These are phyloP conservation scores for Fusarium heterosporum DNA, from an alignment of 2,329 filamentous ascomycete species.

Conservation along the genomic window DNA sequence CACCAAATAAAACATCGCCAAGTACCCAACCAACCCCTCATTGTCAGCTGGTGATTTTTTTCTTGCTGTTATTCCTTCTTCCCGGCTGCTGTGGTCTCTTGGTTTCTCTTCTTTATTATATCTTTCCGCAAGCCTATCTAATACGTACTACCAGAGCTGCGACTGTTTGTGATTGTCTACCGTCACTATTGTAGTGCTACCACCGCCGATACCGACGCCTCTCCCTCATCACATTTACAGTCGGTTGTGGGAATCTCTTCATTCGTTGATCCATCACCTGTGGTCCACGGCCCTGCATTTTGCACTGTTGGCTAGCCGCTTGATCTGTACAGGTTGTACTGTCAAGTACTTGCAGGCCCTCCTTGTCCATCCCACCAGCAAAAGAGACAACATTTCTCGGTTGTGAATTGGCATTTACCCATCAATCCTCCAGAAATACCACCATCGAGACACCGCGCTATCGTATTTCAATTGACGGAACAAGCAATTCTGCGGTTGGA, in stretches of 20 bases:
- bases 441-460: conserved; percentile 7
- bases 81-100: conserved; percentile 8
- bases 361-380: conserved; percentile 21
- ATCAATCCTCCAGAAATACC: conserved; percentile 14
- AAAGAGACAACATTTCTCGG: conserved; percentile 17
- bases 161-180: conserved; percentile 18
- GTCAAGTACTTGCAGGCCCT: conserved; percentile 29
- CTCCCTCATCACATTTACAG: conserved; percentile 45
- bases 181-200: conserved; percentile 36
- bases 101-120: conserved; percentile 18
- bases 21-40: conserved; percentile 47
- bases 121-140: conserved; percentile 9
- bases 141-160: conserved; percentile 17
- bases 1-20: conserved; percentile 49
- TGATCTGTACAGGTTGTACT: conserved; percentile 31
- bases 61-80: conserved; percentile 27
- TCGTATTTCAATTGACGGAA: conserved; percentile 23
- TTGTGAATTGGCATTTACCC: conserved; percentile 16
- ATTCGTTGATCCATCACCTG: conserved; percentile 44
- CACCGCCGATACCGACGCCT: conserved; percentile 40
- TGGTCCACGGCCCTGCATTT: conserved; percentile 48
- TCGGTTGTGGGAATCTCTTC: conserved; percentile 46
- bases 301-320: conserved; percentile 46
- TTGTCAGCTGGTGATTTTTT: conserved; percentile 35
- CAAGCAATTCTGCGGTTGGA: conserved; percentile 27